Base-by-base conservation (phyloP, 2,329 filamentous ascomycete genomes). In the Stachybotrys elegans region DNA sequence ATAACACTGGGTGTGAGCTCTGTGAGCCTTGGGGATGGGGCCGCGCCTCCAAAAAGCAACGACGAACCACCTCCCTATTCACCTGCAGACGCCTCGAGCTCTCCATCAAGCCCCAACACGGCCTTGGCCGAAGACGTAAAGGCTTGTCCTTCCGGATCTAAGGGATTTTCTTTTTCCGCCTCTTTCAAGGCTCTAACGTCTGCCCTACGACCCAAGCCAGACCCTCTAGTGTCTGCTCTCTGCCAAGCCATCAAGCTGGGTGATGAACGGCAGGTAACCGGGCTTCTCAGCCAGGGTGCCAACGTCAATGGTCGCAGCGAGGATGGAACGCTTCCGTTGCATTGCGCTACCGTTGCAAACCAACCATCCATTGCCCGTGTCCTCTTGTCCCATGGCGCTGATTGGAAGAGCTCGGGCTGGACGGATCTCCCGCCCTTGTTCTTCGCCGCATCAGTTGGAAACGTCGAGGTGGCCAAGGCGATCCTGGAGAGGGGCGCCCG, bases 141-240 rank as follows among this genome's bases (percentile, higher is more conserved):
- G n/a, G n/a, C 11, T 47, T 48, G 12, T 40, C 43, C 5, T 55
- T 48, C 2, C 42, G 44, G 1, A 50, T 60, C 52, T 2, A 54
- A 53, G 17, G 50, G 55, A 1, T 19, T 61, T 20, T 59, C 58
- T 2, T 62, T 61, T 1, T 20, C 59, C 3, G 55, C 59, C 19
- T 60, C 62, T 0, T 62, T 66, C 51, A 66, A 62, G 17, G 65
- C 63, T 11, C 56, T 67, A 45, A 63, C 63, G 1, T 48, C 59
- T 6, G 50, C 49, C 7, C 47, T 68, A 5, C 51, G 55, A 20
- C 25, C 62, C 0, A 65, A 64, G n/a, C 63, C 65, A 0, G 65
- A 66, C 13, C 65, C 65, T 2, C 46, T 68, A 4, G 65, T 63
- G 1, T 59, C 61, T 1, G 62, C 65, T 1, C 57, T 67, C 16